These are phyloP conservation scores for Sugiyamaella japonica DNA, from an alignment of 1,139 yeast species.

Conservation along the genomic window DNA sequence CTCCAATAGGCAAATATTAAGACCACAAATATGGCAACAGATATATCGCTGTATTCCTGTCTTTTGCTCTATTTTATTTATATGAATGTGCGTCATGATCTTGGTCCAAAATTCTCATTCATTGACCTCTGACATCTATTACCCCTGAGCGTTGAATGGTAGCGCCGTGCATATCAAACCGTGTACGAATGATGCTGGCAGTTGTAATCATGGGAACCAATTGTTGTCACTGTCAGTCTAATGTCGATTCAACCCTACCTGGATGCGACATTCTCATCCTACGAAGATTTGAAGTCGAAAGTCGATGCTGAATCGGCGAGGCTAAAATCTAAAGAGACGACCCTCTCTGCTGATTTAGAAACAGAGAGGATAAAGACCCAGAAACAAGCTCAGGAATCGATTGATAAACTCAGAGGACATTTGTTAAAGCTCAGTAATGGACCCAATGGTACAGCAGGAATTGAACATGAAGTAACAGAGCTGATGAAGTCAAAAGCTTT, in stretches of 20 bases:
- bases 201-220: neutral
- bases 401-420: conserved; percentile 16
- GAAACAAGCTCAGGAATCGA: conserved; percentile 16
- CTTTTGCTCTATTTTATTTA: no score
- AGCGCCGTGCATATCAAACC: no score
- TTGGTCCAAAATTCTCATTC: neutral
- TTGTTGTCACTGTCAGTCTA: neutral
- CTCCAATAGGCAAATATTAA: no score
- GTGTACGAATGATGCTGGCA: neutral
- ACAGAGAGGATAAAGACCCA: conserved; percentile 15
- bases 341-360: conserved; percentile 16
- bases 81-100: no score
- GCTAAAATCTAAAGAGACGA: conserved; percentile 20
- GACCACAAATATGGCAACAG: no score
- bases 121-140: no score
- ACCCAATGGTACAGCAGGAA: neutral
- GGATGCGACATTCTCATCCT: conserved; percentile 27
- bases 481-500: neutral
- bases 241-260: conserved; percentile 22
- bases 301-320: conserved; percentile 27
- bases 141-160: no score
- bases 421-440: conserved; percentile 13
- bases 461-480: conserved; percentile 2
- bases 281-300: conserved; percentile 23
- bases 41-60: no score